Evolutionary conservation across 1,139 yeast species (phyloP).

Genomic region (Groenewaldozyma sp.): DNA sequence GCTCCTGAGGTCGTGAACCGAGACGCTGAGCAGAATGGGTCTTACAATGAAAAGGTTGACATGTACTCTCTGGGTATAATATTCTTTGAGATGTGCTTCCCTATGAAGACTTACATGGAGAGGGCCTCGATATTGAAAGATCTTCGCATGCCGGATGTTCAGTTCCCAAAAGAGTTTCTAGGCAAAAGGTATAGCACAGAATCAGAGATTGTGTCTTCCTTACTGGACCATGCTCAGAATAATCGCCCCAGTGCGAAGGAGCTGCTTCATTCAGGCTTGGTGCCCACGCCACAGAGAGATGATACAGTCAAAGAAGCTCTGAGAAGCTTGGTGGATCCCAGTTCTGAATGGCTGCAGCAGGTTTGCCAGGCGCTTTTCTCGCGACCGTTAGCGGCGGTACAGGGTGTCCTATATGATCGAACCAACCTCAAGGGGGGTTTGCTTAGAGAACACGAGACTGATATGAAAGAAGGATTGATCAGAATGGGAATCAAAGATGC

Average conservation of each 20-base stretch:
- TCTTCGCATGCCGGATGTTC: constrained; percentile 48
- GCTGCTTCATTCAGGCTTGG: constrained; percentile 65
- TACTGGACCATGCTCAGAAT: constrained; percentile 71
- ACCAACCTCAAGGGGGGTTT: constrained; percentile 11
- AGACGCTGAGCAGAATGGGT: constrained; percentile 9
- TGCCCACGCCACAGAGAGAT: constrained; percentile 87
- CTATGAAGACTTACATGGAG: constrained; percentile 85
- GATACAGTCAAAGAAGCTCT: constrained; percentile 82
- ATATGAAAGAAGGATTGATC: constrained; percentile 22
- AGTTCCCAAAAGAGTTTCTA: constrained; percentile 60
- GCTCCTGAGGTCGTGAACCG: constrained; percentile 53
- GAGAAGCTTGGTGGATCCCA: constrained; percentile 60
- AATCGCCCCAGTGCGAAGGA: constrained; percentile 72
- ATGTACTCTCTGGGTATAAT: constrained; percentile 92
- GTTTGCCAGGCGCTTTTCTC: constrained; percentile 78
- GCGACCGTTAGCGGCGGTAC: constrained; percentile 74
- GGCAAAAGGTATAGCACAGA: constrained; percentile 45
- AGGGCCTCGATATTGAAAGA: constrained; percentile 61
- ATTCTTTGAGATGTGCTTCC: constrained; percentile 88
- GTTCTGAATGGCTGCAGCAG: constrained; percentile 86
- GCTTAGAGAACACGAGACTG: constrained; percentile 8
- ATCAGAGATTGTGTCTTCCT: constrained; percentile 50
- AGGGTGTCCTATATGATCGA: constrained; percentile 71
- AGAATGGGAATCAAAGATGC: constrained; percentile 40
- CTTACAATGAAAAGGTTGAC: constrained; percentile 86